Evolutionary conservation across 2,329 filamentous ascomycete species (phyloP).

Genomic region (Aspergillus sp.): DNA sequence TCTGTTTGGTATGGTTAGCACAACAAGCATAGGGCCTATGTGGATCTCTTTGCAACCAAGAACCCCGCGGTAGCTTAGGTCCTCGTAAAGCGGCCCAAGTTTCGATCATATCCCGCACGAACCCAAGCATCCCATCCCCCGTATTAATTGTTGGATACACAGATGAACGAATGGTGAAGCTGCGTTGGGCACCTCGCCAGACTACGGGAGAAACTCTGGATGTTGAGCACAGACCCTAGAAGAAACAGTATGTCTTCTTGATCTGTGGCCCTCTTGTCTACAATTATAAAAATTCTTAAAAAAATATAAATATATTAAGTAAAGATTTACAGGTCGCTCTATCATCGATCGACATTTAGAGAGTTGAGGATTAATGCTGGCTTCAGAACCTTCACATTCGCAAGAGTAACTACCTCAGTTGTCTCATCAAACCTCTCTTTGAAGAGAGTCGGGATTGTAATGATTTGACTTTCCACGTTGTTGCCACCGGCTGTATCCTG

Average conservation of each 20-base stretch:
- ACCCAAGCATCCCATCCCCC: background rate
- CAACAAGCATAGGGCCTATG: too few species aligned
- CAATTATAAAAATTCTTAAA: too few species aligned
- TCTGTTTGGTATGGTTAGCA: too few species aligned
- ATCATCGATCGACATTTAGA: background rate
- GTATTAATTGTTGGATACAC: background rate
- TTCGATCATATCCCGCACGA: too few species aligned
- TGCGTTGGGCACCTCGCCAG: too few species aligned
- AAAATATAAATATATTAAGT: too few species aligned
- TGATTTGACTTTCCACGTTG: too few species aligned
- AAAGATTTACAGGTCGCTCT: background rate
- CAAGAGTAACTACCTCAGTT: background rate
- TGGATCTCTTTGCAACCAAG: too few species aligned
- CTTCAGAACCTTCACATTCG: background rate
- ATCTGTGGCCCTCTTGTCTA: background rate
- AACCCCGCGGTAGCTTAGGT: too few species aligned
- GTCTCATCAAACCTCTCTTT: background rate
- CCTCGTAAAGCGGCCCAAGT: too few species aligned
- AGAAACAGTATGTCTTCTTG: background rate
- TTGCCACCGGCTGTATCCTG: too few species aligned
- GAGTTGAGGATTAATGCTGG: background rate
- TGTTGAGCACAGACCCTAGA: background rate
- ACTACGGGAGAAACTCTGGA: background rate
- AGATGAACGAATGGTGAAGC: background rate
- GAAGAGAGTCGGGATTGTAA: too few species aligned